Evolutionary conservation across 75 land plant genomes (phyloP).

Genomic region (Isoetes taiwanensis): DNA sequence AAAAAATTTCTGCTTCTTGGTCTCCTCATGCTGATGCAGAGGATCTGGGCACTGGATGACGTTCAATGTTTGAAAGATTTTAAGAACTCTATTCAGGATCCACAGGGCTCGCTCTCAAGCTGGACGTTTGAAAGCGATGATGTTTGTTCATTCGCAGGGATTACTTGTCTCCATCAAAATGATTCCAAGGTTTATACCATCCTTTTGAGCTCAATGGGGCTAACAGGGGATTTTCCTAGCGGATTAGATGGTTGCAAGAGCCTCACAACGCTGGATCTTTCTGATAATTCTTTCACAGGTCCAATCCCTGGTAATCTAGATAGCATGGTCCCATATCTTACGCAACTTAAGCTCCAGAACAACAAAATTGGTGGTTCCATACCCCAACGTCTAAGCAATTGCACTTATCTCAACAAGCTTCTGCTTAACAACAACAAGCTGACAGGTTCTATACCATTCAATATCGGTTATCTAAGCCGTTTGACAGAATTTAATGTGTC

Average conservation of each 20-base stretch:
- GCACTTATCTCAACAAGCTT: constrained; percentile 2
- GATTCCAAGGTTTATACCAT: not conserved
- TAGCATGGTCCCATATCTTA: not conserved
- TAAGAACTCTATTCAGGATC: no score
- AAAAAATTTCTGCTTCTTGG: no score
- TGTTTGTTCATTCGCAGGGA: no score
- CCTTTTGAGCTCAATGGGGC: not conserved
- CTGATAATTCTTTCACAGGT: not conserved
- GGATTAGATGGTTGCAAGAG: not conserved
- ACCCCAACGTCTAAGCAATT: no score
- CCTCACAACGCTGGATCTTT: not conserved
- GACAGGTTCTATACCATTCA: not conserved
- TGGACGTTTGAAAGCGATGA: no score
- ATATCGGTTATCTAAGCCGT: not conserved
- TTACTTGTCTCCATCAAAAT: no score
- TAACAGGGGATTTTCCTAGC: not conserved
- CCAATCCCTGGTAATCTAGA: not conserved
- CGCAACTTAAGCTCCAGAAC: no score
- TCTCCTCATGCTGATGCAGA: no score
- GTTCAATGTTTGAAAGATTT: no score
- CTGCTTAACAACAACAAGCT: not conserved
- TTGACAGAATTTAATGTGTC: not conserved
- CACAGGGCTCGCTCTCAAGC: no score
- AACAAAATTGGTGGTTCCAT: no score
- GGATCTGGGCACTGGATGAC: no score